phyloP scores from a whole-genome alignment of 352 stramenopile species.

The Phytopythium delawarense region DNA sequence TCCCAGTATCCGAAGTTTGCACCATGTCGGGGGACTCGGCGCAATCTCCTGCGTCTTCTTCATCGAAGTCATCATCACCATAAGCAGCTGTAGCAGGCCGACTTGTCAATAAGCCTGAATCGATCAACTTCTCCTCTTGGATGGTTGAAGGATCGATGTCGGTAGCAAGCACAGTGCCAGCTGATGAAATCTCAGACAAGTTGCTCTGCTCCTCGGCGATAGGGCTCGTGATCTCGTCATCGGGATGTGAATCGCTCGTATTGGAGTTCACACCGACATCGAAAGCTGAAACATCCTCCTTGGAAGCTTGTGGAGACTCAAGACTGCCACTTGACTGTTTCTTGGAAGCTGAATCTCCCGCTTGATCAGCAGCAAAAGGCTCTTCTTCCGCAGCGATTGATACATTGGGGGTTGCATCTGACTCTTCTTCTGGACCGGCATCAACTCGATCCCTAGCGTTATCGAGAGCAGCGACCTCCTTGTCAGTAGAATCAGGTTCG shows the following conservation, averaged over 20 bases:
- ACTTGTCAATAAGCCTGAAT: neutral
- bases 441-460: no score
- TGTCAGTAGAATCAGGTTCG: neutral
- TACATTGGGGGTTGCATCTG: neutral
- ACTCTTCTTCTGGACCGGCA: neutral
- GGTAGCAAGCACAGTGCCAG: neutral
- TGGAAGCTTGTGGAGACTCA: neutral
- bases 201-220: neutral
- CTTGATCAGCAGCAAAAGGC: no score
- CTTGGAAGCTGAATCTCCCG: no score
- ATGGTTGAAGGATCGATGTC: neutral
- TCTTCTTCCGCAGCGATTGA: no score
- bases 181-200: neutral
- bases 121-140: neutral
- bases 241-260: neutral
- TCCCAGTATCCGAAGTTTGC: conserved; percentile 5
- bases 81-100: conserved; percentile 9
- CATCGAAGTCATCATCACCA: conserved; percentile 22
- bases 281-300: neutral
- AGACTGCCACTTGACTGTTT: neutral
- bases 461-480: neutral
- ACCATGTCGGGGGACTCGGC: neutral
- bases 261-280: neutral
- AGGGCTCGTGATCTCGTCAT: neutral
- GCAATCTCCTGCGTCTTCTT: conserved; percentile 1